A percentile compares a stretch with the other conserved stretches of the same genome.
These are phyloP conservation scores for carrot (Daucus carota) DNA, from an alignment of 129 eudicot species.

Conservation along the genomic window DH1_v3.0 NC_030388.2:5817001-5817500, in stretches of 20 bases:
- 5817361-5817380: slow-evolving; percentile 5
- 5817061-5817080: slow-evolving; percentile 6
- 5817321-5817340: slow-evolving; percentile 10
- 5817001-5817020: slow-evolving; percentile 12
- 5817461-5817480: slow-evolving; percentile 45
- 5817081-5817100: background rate
- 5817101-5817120: background rate
- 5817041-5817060: slow-evolving; percentile 22
- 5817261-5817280: background rate
- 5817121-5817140: slow-evolving; percentile 4
- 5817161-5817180: slow-evolving; percentile 31
- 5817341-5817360: background rate
- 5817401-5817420: slow-evolving; percentile 39
- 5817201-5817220: slow-evolving; percentile 37
- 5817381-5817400: slow-evolving; percentile 46
- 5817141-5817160: slow-evolving; percentile 51
- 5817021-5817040: slow-evolving; percentile 18
- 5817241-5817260: background rate
- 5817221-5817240: slow-evolving; percentile 27
- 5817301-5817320: background rate
- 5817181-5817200: slow-evolving; percentile 33
- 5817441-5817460: slow-evolving; percentile 33
- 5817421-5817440: slow-evolving; percentile 51
- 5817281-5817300: background rate
- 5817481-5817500: background rate